Evolutionary conservation across 163 green algal species (phyloP).

Genomic region (Smithsoniella earleae): DNA sequence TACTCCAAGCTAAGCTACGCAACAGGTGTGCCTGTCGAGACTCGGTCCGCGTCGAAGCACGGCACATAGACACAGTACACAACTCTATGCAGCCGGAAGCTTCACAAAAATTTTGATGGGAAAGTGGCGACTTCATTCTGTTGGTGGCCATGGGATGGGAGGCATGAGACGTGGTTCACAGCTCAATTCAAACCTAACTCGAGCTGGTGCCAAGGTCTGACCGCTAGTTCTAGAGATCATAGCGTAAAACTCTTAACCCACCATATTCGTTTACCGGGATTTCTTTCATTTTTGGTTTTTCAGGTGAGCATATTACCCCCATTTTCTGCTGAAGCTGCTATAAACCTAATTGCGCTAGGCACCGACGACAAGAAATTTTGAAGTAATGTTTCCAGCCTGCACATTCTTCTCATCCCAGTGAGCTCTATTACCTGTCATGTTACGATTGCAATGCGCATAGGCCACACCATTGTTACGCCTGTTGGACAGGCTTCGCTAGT

Average conservation of each 20-base stretch:
- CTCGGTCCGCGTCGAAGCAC: background rate
- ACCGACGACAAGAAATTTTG: too few species aligned
- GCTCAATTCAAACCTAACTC: background rate
- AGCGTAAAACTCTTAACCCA: background rate
- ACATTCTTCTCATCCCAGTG: too few species aligned
- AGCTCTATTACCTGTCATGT: too few species aligned
- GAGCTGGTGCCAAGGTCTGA: background rate
- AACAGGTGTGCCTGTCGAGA: background rate
- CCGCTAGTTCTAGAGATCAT: background rate
- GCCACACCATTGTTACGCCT: too few species aligned
- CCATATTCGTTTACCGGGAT: background rate
- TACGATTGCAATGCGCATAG: too few species aligned
- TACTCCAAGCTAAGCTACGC: conserved; percentile 11
- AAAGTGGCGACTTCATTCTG: background rate
- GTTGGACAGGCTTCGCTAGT: too few species aligned
- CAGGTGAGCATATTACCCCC: too few species aligned
- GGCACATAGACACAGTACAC: background rate
- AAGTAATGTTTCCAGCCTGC: too few species aligned
- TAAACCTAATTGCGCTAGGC: too few species aligned
- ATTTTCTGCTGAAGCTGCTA: too few species aligned
- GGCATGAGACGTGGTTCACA: background rate
- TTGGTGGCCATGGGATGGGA: background rate
- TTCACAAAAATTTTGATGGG: background rate
- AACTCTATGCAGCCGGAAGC: background rate
- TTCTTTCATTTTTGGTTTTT: background rate